Base-by-base conservation (phyloP, 768 basidiomycete species). In the Lactarius deliciosus region DNA sequence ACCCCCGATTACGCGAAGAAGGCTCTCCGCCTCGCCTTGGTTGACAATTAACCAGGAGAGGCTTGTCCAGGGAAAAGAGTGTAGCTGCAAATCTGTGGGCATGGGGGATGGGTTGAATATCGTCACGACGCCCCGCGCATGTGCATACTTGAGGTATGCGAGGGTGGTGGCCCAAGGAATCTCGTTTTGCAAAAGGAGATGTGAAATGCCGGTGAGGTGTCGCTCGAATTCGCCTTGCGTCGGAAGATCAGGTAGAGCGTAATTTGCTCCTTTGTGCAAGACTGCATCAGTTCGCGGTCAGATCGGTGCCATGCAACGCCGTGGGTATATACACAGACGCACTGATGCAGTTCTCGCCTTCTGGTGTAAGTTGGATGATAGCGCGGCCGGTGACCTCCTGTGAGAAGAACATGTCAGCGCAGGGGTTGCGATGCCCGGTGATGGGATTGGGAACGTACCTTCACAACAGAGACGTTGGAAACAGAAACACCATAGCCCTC, bases 301-400 rank as follows among this genome's bases (percentile, higher is more conserved):
- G 57, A 71, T 28, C 13, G n/a, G 47, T 25, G 22, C 45, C 62
- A 50, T 13, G 43, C 20, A 8, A 40, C 1, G 18, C 20, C 18
- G 38, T 22, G 25, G 0, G 45, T 20, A 5, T 22, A 28, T 13
- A 30, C 16, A 3, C 15, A 57, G 30, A 74, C 82, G 58, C 64
- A 86, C 86, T 82, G 70, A 88, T 88, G 69, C 84, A 82, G 66
- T 88, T 88, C 73, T 88, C 85, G 40, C 86, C 86, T 25, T 78
- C 76, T 8, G 82, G 77, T 5, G 83, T 77, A 3, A 88, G 80
- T 71, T 88, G 86, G 30, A 88, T 86, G 22, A 87, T 78, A 1
- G 86, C 86, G 3, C 86, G 79, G 16, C 86, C 86, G 2, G 84
- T 87, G 0, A 80, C 78, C 65, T 80, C 80, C 82, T 85, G 65